Base-by-base conservation (phyloP, 2,329 filamentous ascomycete species). In the Neonectria hederae region DNA sequence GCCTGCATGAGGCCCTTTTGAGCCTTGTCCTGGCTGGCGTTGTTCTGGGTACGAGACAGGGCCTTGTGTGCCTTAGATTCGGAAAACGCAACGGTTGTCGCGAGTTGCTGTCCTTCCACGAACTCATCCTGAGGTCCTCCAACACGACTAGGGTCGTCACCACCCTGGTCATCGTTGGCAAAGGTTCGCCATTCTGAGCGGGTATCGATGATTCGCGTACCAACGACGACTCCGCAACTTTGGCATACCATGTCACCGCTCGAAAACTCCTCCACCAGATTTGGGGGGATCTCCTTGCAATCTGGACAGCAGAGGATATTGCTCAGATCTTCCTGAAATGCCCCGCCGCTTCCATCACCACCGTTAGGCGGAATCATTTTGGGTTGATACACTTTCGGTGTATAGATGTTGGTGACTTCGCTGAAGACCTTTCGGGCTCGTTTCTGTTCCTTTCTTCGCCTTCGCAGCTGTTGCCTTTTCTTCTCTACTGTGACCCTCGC, bases 131-230 rank as follows among this genome's bases (percentile, higher is more conserved):
- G 90, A 6, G 92, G 92, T 73, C 98, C 96, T 83, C 96, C 96
- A 69, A 99, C 95, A 93, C 96, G 96, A 63, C 94, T 97, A 5
- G 97, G 96, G 72, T 99, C 96, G 73, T 98, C 97, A 75, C 92
- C 94, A 75, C 93, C 93, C 79, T 97, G 93, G 77, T 99, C 97
- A 76, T 99, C 96, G 77, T 98, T 98, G 76, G 94, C 94, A 82
- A 99, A 99, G 1, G 96, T 99, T 77, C 96, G 93, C 96, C 96
- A 99, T 82, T 99, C 96, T 52, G 94, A 97, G 67, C 97, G 92
- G 65, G 93, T 97, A 77, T 99, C 97, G 76, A 99, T 94, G 77
- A 96, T 94, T 70, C 93, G 91, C 75, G 95, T 92, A 65, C 92
- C 92, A 30, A 99, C 87, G 6, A 99, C 96, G 35, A 97, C 85